These are phyloP conservation scores for Lecanosticta acicola DNA, from an alignment of 2,329 filamentous ascomycete species.

Conservation along the genomic window DNA sequence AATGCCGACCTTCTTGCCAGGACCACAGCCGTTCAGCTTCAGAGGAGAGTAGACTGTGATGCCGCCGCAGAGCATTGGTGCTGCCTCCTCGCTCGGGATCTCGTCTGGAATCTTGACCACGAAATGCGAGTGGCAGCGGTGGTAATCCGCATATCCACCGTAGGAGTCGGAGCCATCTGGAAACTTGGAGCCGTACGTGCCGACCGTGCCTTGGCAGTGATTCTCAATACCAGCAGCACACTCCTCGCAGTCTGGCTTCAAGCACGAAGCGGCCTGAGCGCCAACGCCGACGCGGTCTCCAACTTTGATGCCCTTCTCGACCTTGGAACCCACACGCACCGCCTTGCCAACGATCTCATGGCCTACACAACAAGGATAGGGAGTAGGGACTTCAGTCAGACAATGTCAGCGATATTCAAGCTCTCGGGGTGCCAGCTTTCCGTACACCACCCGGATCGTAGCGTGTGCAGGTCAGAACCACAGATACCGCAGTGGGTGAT, in stretches of 20 bases:
- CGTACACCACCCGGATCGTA: constrained; percentile 39
- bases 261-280: constrained; percentile 44
- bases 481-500: constrained; percentile 39
- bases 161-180: constrained; percentile 46
- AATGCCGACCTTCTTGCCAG: constrained; percentile 65
- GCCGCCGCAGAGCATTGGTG: constrained; percentile 73
- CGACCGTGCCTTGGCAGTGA: constrained; percentile 27
- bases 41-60: constrained; percentile 69
- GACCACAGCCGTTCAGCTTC: constrained; percentile 59
- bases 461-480: constrained; percentile 30
- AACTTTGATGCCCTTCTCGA: constrained; percentile 30
- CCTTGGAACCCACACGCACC: constrained; percentile 31
- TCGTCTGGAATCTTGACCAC: constrained; percentile 51
- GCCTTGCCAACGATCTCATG: constrained; percentile 34
- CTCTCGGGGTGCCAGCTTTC: background rate
- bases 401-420: too few relatives aligned
- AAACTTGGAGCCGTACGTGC: constrained; percentile 30
- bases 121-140: constrained; percentile 50
- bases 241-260: constrained; percentile 46
- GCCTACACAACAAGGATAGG: constrained; percentile 33
- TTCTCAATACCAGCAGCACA: constrained; percentile 40
- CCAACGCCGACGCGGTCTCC: constrained; percentile 46
- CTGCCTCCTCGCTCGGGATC: constrained; percentile 47
- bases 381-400: constrained; percentile 35
- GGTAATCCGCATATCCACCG: constrained; percentile 56